These are phyloP conservation scores for Croton setiger DNA, from an alignment of 441 rosid genomes.

Conservation along the genomic window DNA sequence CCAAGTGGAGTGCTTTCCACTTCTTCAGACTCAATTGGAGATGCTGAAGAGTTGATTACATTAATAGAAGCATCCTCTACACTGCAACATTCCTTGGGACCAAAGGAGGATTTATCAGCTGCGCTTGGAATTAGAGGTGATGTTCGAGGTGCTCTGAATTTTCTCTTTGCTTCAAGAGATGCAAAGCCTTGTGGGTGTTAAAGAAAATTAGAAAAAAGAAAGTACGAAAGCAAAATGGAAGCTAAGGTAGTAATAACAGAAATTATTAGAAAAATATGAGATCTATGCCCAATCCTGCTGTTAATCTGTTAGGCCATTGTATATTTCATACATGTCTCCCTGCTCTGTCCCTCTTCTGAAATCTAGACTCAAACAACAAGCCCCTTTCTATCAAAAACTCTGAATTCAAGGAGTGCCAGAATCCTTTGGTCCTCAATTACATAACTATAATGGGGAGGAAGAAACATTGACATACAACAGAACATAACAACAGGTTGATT, in stretches of 20 bases:
- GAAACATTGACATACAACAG: not conserved
- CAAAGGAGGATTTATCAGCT: slow-evolving; percentile 31
- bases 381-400: slow-evolving; percentile 1
- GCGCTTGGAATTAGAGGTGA: slow-evolving; percentile 48
- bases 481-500: not conserved
- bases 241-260: not conserved
- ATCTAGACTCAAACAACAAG: not conserved
- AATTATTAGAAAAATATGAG: not conserved
- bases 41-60: slow-evolving; percentile 23
- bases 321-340: not conserved
- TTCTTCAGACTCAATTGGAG: slow-evolving; percentile 24
- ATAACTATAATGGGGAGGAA: not conserved
- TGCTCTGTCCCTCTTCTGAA: not conserved
- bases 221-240: slow-evolving; percentile 13
- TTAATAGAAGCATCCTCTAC: slow-evolving; percentile 35
- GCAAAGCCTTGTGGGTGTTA: slow-evolving; percentile 68
- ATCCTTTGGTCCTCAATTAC: not conserved
- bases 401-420: not conserved
- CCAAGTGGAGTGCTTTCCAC: slow-evolving; percentile 20
- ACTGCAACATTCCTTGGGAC: slow-evolving; percentile 27
- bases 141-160: slow-evolving; percentile 65
- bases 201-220: slow-evolving; percentile 33
- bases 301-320: not conserved
- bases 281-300: not conserved
- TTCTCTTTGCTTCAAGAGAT: slow-evolving; percentile 81